Percentiles rank a stretch among this genome's conserved stretches.
Conservation (phyloP, 177 flowering plant species). For the Vitis hybrid region DNA sequence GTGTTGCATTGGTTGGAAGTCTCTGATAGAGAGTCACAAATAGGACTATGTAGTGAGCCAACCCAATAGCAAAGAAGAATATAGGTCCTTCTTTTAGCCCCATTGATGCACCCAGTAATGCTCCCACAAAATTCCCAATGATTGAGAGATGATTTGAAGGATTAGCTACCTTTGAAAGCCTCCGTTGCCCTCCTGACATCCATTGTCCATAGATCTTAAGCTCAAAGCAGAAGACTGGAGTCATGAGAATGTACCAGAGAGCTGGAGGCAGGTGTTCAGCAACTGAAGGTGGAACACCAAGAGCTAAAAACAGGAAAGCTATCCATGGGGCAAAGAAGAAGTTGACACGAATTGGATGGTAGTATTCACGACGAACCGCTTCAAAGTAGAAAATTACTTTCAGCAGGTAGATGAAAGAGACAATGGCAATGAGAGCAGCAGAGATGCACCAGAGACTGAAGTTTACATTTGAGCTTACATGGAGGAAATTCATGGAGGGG, state of each 20-base stretch:
- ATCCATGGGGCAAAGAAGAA: constrained; percentile 92
- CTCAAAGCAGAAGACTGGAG: constrained; percentile 67
- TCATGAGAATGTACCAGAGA: constrained; percentile 76
- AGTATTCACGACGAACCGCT: constrained; percentile 81
- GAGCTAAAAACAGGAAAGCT: constrained; percentile 53
- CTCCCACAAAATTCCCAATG: constrained; percentile 89
- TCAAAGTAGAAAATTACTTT: constrained; percentile 75
- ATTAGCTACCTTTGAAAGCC: constrained; percentile 85
- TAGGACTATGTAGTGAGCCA: constrained; percentile 75
- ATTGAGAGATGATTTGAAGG: constrained; percentile 76
- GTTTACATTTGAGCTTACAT: constrained; percentile 44
- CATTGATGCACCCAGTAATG: constrained; percentile 76
- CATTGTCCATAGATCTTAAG: constrained; percentile 93
- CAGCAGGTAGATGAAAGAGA: constrained; percentile 46
- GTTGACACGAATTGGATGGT: constrained; percentile 80
- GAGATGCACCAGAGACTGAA: constrained; percentile 69
- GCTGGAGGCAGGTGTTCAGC: constrained; percentile 27
- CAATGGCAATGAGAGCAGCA: constrained; percentile 34
- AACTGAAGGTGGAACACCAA: constrained; percentile 61
- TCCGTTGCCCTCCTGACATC: constrained; percentile 89
- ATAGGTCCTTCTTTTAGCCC: constrained; percentile 87
- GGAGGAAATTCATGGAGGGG: constrained; percentile 53
- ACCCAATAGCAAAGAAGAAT: constrained; percentile 78
- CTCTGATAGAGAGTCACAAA: constrained; percentile 93
- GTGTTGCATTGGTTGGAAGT: constrained; percentile 76